These are phyloP conservation scores for Thymus mandschuricus DNA, from an alignment of 257 asterid genomes.

Conservation along the genomic window DNA sequence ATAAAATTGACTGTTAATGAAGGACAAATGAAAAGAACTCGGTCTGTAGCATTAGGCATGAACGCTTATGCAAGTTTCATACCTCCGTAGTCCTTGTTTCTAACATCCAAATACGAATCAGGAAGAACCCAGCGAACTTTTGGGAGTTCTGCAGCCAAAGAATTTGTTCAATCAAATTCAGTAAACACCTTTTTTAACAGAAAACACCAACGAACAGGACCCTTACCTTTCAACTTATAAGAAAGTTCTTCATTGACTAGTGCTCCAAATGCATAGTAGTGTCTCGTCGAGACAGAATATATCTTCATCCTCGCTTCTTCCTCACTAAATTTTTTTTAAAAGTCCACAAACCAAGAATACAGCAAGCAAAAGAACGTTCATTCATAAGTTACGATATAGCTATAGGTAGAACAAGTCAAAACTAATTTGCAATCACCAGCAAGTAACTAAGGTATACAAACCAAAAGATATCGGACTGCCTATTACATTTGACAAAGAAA, in stretches of 20 bases:
- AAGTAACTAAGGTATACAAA: background rate
- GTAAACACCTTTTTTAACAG: background rate
- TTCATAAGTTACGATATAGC: background rate
- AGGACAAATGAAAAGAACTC: background rate
- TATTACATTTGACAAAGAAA: background rate
- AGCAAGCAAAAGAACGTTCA: too few species aligned
- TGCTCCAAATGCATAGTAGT: slow-evolving; percentile 97
- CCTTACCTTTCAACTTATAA: slow-evolving; percentile 71
- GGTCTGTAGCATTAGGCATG: background rate
- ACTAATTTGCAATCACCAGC: background rate
- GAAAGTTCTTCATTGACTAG: slow-evolving; percentile 88
- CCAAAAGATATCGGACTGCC: background rate
- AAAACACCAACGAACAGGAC: background rate
- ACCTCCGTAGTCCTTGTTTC: slow-evolving; percentile 96
- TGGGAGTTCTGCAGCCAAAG: slow-evolving; percentile 61
- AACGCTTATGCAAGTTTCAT: background rate
- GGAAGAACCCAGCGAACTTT: slow-evolving; percentile 96
- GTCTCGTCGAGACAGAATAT: slow-evolving; percentile 83
- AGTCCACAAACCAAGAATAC: background rate
- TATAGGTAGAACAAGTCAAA: background rate
- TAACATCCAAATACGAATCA: slow-evolving; percentile 93
- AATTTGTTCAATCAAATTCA: slow-evolving; percentile 18
- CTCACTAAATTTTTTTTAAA: slow-evolving; percentile 43
- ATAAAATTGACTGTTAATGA: background rate
- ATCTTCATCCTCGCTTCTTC: slow-evolving; percentile 95